A percentile compares a stretch with the other conserved stretches of the same genome.
Conservation (phyloP, 2,329 filamentous ascomycete genomes). For the Fusarium heterosporum region DNA sequence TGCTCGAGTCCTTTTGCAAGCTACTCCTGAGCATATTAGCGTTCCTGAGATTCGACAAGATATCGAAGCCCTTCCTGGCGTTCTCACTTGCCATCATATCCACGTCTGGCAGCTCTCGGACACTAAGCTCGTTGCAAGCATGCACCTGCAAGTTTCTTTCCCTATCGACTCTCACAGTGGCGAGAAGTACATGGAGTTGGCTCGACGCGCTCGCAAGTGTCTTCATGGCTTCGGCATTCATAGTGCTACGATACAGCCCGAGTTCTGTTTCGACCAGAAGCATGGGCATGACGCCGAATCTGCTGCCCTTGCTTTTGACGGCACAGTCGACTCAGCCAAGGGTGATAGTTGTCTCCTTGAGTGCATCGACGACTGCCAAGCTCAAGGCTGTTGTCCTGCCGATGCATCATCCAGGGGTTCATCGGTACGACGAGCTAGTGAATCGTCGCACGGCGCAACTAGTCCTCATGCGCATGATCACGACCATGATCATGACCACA, state of each 20-base stretch:
- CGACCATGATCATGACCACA: conserved; percentile 4
- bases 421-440: conserved; percentile 53
- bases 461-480: conserved; percentile 32
- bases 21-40: conserved; percentile 88
- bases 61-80: conserved; percentile 84
- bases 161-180: conserved; percentile 85
- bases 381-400: conserved; percentile 49
- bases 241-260: conserved; percentile 96
- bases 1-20: conserved; percentile 90
- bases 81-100: conserved; percentile 92
- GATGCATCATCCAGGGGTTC: conserved; percentile 52
- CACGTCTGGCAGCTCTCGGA: conserved; percentile 99
- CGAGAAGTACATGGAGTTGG: conserved; percentile 89
- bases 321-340: conserved; percentile 46
- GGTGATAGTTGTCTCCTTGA: conserved; percentile 62
- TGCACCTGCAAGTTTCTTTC: conserved; percentile 93
- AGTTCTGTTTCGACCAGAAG: conserved; percentile 73
- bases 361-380: conserved; percentile 54
- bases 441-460: conserved; percentile 47
- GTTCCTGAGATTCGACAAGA: conserved; percentile 93
- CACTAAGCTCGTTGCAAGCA: conserved; percentile 90
- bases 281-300: conserved; percentile 56
- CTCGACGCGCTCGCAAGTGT: conserved; percentile 83
- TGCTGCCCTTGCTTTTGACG: conserved; percentile 53
- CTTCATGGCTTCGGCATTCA: conserved; percentile 97